These are phyloP conservation scores for Pelargonium citronellum DNA, from an alignment of 441 rosid genomes.

Conservation along the genomic window DNA sequence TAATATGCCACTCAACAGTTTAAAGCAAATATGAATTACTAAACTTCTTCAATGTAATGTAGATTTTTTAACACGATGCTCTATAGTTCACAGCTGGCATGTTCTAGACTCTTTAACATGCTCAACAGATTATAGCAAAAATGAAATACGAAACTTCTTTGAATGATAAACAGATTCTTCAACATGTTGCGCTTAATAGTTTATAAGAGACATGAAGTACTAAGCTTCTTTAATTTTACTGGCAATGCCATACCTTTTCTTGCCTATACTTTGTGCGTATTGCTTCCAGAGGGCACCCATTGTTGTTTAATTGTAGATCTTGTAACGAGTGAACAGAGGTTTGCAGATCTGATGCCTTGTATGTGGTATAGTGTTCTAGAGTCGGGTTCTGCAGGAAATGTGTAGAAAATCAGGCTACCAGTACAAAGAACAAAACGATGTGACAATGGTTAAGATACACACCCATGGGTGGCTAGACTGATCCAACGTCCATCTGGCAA, in stretches of 20 bases:
- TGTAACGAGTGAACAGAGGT: constrained; percentile 44
- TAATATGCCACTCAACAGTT: too few relatives aligned
- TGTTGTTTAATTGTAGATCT: constrained; percentile 51
- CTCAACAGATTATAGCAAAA: too few relatives aligned
- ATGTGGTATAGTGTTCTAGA: constrained; percentile 54
- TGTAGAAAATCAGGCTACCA: neutral
- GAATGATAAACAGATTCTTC: too few relatives aligned
- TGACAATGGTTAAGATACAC: constrained; percentile 7
- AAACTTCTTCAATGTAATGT: too few relatives aligned
- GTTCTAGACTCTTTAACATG: too few relatives aligned
- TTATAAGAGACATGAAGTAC: too few relatives aligned
- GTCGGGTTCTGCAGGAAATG: constrained; percentile 44
- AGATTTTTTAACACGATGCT: too few relatives aligned
- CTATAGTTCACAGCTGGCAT: too few relatives aligned
- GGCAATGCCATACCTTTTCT: constrained; percentile 35
- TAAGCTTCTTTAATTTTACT: too few relatives aligned
- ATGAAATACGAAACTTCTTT: too few relatives aligned
- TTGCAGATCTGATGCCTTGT: constrained; percentile 50
- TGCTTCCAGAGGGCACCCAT: constrained; percentile 46
- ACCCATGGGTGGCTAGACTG: constrained; percentile 68
- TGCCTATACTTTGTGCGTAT: constrained; percentile 55
- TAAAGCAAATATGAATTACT: too few relatives aligned
- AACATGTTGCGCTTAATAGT: too few relatives aligned
- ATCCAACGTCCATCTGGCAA: constrained; percentile 67
- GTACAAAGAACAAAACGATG: constrained; percentile 10